These are phyloP conservation scores for Fusarium caatingaense DNA, from an alignment of 2,329 filamentous ascomycete genomes.

Conservation along the genomic window DNA sequence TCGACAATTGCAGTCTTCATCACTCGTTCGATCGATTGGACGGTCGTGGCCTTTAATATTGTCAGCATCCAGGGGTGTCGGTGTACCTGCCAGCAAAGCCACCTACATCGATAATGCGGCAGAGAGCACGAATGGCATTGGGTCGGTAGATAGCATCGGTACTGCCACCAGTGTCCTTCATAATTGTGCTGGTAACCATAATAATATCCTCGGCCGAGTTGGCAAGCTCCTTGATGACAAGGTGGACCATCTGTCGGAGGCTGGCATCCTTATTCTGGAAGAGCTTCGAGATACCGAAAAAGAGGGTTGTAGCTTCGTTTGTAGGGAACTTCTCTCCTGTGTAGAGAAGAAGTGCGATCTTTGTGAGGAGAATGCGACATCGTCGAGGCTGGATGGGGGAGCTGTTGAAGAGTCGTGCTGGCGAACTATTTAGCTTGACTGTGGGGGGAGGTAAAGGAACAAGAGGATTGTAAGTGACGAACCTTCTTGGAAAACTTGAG, in stretches of 20 bases:
- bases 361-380: constrained; percentile 97
- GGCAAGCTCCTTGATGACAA: constrained; percentile 97
- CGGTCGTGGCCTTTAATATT: constrained; percentile 80
- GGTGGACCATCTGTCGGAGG: constrained; percentile 97
- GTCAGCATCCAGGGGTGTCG: constrained; percentile 46
- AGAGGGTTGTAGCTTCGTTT: constrained; percentile 96
- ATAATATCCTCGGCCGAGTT: constrained; percentile 98
- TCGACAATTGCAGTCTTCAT: constrained; percentile 99
- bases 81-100: constrained; percentile 23
- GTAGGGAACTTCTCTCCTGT: constrained; percentile 97
- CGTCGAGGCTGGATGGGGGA: constrained; percentile 95
- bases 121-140: constrained; percentile 94
- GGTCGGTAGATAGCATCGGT: constrained; percentile 94
- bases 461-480: constrained; percentile 52
- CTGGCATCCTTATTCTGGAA: constrained; percentile 99
- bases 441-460: constrained; percentile 45
- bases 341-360: constrained; percentile 95
- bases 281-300: constrained; percentile 98
- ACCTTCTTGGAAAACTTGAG: constrained; percentile 99
- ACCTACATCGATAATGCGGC: constrained; percentile 93
- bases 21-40: constrained; percentile 96
- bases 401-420: constrained; percentile 97
- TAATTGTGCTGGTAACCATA: constrained; percentile 99
- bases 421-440: constrained; percentile 52
- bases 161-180: constrained; percentile 98